Base-by-base conservation (phyloP, 768 basidiomycete genomes). In the Rhizopogon vinicolor region DNA sequence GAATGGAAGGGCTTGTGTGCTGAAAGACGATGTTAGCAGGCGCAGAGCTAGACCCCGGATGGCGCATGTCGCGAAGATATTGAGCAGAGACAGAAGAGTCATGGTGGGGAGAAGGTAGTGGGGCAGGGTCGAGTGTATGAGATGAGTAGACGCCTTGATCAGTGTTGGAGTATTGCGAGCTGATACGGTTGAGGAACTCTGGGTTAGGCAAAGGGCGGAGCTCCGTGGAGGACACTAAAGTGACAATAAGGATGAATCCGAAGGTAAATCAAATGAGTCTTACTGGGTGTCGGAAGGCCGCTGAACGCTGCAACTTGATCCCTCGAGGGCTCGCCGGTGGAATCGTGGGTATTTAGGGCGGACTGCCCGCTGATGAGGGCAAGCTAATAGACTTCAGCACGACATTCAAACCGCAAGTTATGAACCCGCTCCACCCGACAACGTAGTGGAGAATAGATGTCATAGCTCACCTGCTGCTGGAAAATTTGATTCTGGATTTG, bases 401-500 rank as follows among this genome's bases (percentile, higher is more conserved):
- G 51, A 43, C 3, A 12, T 37, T 49, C 14, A 22, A 37, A 49
- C 16, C 35, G 35, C 29, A 48, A 39, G 42, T n/a, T 29, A 49
- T 37, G 14, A 5, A 18, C 25, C 49, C 22, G 8, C 29, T n/a
- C 48, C 37, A 37, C 39, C 31, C 55, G 43, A 49, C 19, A 54
- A 64, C 65, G 51, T 68, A 61, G 66, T 69, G 53, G 39, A 13
- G 52, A 28, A 56, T 9, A 5, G 53, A 18, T 22, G 10, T 33
- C 9, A 50, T 25, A 51, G 66, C 81, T 58, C 54, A 87, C 92
- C 85, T 93, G 92, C 66, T 93, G 91, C 64, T 93, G 91, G 56
- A 93, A 89, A 57, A 92, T 89, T 75, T 91, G 87, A 55, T 85
- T 85, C 67, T 94, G 89, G 55, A 92, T 89, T 72, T 91, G 87